Percentiles rank a stretch among this genome's conserved stretches.
phyloP scores from a whole-genome alignment of 2,329 filamentous ascomycete species.

The Aspergillaceae sp. region DNA sequence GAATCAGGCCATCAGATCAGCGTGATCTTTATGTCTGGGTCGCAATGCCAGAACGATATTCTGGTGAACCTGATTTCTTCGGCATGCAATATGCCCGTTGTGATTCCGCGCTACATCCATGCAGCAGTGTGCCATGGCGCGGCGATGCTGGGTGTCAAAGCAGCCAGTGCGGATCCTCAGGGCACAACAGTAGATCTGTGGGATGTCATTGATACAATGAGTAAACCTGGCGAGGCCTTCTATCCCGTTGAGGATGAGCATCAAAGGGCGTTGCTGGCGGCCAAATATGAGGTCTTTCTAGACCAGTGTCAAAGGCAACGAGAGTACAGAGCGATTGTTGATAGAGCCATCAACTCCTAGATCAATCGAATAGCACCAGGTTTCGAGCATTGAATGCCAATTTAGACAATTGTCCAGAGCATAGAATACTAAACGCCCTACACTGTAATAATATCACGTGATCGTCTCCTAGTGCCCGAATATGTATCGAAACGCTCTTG shows the following conservation, averaged over 20 bases:
- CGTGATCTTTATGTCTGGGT: slow-evolving; percentile 94
- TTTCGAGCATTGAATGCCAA: background rate
- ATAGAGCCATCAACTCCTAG: slow-evolving; percentile 39
- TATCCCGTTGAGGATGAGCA: slow-evolving; percentile 59
- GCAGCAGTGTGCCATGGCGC: slow-evolving; percentile 92
- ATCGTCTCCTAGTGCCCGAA: background rate
- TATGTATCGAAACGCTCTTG: background rate
- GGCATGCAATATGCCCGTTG: slow-evolving; percentile 78
- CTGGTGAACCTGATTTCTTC: slow-evolving; percentile 85
- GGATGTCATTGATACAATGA: slow-evolving; percentile 92
- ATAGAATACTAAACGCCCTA: too few species aligned
- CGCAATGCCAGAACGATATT: slow-evolving; percentile 85
- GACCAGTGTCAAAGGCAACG: slow-evolving; percentile 71
- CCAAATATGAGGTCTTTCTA: slow-evolving; percentile 85
- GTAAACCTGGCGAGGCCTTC: slow-evolving; percentile 75
- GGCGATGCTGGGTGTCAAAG: slow-evolving; percentile 90
- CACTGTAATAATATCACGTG: too few species aligned
- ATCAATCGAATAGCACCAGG: background rate
- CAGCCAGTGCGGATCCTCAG: slow-evolving; percentile 64
- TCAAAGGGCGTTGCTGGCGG: slow-evolving; percentile 67
- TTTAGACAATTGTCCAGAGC: too few species aligned
- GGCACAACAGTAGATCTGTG: slow-evolving; percentile 76
- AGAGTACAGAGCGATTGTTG: slow-evolving; percentile 64
- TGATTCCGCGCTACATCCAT: slow-evolving; percentile 83
- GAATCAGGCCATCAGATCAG: slow-evolving; percentile 69